Percentiles rank a stretch among this genome's conserved stretches.
These are phyloP conservation scores for Camelina hispida DNA, from an alignment of 345 rosid species.

Conservation along the genomic window DNA sequence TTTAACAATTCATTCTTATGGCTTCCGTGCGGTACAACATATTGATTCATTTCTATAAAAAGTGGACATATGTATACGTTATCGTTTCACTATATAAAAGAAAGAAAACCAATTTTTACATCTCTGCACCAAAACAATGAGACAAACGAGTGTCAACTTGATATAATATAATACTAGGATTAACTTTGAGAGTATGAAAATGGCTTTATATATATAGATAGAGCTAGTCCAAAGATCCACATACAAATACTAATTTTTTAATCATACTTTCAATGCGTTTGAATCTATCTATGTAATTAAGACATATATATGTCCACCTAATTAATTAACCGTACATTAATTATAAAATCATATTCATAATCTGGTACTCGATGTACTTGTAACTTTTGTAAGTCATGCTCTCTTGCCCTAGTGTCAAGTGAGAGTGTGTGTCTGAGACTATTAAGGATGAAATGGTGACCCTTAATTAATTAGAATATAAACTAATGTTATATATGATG, in stretches of 20 bases:
- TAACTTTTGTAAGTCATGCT: background rate
- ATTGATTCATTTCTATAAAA: too few relatives aligned
- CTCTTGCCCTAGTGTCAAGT: background rate
- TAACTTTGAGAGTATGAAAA: background rate
- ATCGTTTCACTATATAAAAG: background rate
- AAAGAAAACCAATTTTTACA: background rate
- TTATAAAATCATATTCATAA: background rate
- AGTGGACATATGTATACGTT: slow-evolving; percentile 24
- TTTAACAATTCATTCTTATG: slow-evolving; percentile 1
- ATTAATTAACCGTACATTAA: background rate
- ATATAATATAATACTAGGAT: background rate
- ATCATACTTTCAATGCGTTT: background rate
- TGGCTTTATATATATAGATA: background rate
- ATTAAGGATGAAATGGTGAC: slow-evolving; percentile 7
- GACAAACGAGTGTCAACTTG: slow-evolving; percentile 17
- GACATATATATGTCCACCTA: background rate
- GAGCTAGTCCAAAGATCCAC: too few relatives aligned
- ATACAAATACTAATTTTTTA: background rate
- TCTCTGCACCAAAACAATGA: background rate
- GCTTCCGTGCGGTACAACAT: slow-evolving; percentile 22
- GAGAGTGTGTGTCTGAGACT: slow-evolving; percentile 5
- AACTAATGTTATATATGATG: background rate
- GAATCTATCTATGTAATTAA: background rate
- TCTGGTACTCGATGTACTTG: too few relatives aligned
- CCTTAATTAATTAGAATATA: slow-evolving; percentile 6